A percentile compares a stretch with the other conserved stretches of the same genome.
Conservation (phyloP, 2,329 filamentous ascomycete genomes). For the Xylaria multiplex region DNA sequence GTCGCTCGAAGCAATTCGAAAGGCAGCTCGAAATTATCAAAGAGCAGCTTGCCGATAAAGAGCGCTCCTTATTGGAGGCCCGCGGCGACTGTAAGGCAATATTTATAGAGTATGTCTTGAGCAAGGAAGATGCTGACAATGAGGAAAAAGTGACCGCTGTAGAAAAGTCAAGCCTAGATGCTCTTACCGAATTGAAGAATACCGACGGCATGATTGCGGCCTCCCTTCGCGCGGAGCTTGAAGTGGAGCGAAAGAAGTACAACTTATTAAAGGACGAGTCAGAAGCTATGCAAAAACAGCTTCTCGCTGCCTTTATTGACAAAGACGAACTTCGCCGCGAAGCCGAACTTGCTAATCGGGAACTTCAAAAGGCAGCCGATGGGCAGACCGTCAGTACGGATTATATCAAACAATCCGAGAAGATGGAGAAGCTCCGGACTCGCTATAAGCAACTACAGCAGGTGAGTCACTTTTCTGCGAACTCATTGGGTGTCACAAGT, state of each 20-base stretch:
- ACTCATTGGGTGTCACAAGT: constrained; percentile 20
- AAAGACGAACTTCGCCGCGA: constrained; percentile 70
- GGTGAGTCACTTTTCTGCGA: constrained; percentile 57
- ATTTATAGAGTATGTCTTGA: constrained; percentile 38
- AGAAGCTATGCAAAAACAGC: constrained; percentile 67
- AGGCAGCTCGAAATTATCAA: constrained; percentile 57
- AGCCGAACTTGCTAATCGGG: constrained; percentile 57
- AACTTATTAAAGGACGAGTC: constrained; percentile 61
- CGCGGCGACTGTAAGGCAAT: constrained; percentile 62
- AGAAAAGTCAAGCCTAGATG: constrained; percentile 63
- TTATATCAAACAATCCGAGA: constrained; percentile 56
- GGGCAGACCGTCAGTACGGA: constrained; percentile 48
- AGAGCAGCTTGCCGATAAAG: constrained; percentile 60
- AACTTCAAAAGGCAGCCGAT: constrained; percentile 53
- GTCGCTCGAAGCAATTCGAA: constrained; percentile 55
- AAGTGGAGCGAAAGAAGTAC: constrained; percentile 63
- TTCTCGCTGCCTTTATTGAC: constrained; percentile 67
- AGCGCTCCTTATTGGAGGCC: constrained; percentile 64
- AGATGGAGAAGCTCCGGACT: constrained; percentile 67
- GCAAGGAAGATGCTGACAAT: constrained; percentile 43
- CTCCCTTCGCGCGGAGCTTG: constrained; percentile 68
- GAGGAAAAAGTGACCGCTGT: constrained; percentile 59
- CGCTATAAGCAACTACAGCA: constrained; percentile 67
- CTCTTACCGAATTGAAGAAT: constrained; percentile 67
- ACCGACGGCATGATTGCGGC: constrained; percentile 68